phyloP scores from a whole-genome alignment of 331 rosid species.

The Stylosanthes scabra region DNA sequence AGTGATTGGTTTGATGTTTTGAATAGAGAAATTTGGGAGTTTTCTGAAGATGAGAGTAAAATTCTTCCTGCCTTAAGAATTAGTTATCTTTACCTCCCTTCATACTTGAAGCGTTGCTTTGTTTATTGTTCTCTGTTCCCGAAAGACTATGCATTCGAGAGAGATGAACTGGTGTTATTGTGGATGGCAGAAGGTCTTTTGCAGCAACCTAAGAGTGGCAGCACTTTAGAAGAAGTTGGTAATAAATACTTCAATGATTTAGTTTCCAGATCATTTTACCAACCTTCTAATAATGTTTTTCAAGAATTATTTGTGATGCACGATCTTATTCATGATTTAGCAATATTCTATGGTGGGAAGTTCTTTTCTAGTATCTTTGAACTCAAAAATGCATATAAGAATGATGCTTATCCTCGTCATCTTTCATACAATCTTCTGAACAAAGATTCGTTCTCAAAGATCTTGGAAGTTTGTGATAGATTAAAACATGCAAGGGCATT shows the following conservation, averaged over 20 bases:
- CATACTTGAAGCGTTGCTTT: neutral
- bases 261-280: neutral
- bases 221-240: neutral
- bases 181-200: conserved; percentile 3
- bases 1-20: neutral
- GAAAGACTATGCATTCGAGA: neutral
- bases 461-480: too few species aligned
- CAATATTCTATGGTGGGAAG: too few species aligned
- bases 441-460: too few species aligned
- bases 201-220: neutral
- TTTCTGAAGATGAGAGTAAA: neutral
- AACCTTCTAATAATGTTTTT: too few species aligned
- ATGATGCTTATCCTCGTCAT: too few species aligned
- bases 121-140: neutral
- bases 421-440: too few species aligned
- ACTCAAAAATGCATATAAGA: too few species aligned
- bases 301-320: too few species aligned
- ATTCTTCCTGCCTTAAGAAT: neutral
- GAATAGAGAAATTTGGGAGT: neutral
- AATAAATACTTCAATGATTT: neutral
- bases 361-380: too few species aligned
- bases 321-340: too few species aligned
- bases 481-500: too few species aligned
- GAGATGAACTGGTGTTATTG: neutral
- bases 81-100: neutral